Percentiles rank a stretch among this genome's conserved stretches.
Conservation (phyloP, 2,329 filamentous ascomycete species). For the Aspergillus sp. region DNA sequence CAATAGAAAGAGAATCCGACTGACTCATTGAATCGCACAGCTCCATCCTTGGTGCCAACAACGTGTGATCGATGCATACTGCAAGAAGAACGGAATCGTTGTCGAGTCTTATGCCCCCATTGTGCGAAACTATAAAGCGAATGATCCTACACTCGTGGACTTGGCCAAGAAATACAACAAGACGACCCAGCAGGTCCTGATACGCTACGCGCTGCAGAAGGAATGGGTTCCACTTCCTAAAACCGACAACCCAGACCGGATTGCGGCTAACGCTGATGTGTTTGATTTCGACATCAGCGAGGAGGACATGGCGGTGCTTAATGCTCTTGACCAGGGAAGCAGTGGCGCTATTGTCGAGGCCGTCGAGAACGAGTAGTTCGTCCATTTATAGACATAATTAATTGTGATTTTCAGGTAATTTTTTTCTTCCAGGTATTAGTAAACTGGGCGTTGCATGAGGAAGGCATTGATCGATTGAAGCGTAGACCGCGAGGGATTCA, state of each 20-base stretch:
- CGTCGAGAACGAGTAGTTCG: slow-evolving; percentile 44
- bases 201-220: slow-evolving; percentile 82
- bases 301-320: slow-evolving; percentile 59
- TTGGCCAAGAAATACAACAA: slow-evolving; percentile 73
- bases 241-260: slow-evolving; percentile 68
- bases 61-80: slow-evolving; percentile 59
- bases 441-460: slow-evolving; percentile 62
- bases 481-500: slow-evolving; percentile 81
- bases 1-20: slow-evolving; percentile 16
- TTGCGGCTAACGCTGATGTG: slow-evolving; percentile 65
- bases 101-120: slow-evolving; percentile 58
- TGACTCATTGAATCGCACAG: slow-evolving; percentile 42
- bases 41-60: slow-evolving; percentile 74
- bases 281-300: slow-evolving; percentile 61
- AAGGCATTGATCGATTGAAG: slow-evolving; percentile 91
- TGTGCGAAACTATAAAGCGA: slow-evolving; percentile 69
- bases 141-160: slow-evolving; percentile 65
- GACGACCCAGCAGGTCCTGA: slow-evolving; percentile 72
- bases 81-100: slow-evolving; percentile 53
- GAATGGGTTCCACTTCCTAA: slow-evolving; percentile 73
- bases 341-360: slow-evolving; percentile 52
- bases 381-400: slow-evolving; percentile 12
- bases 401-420: background rate
- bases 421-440: slow-evolving; percentile 21
- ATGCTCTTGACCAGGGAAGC: slow-evolving; percentile 54